Conservation (phyloP, 768 basidiomycete genomes). For the Kwoniella botswanensis region DNA sequence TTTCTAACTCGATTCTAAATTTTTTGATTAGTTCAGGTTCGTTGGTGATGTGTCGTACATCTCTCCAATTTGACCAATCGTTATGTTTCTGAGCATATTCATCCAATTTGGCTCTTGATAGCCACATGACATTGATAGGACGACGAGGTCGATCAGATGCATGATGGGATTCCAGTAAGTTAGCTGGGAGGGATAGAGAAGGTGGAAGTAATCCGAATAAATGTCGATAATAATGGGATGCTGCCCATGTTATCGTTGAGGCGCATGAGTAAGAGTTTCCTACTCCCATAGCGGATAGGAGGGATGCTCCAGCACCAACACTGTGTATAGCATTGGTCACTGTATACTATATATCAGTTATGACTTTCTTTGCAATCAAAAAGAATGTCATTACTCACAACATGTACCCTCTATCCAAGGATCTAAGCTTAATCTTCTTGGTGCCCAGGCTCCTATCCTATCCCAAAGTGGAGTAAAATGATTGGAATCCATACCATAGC, state of each 20-base stretch:
- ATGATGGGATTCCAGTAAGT: constrained; percentile 8
- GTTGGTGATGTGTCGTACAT: constrained; percentile 50
- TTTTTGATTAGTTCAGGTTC: constrained; percentile 43
- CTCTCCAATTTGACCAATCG: constrained; percentile 53
- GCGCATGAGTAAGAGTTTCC: constrained; percentile 42
- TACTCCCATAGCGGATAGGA: constrained; percentile 50
- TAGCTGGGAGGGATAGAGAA: constrained; percentile 16
- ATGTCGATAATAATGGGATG: constrained; percentile 54
- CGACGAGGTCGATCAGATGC: constrained; percentile 17
- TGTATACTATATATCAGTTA: constrained; percentile 4
- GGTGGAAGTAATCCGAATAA: constrained; percentile 47
- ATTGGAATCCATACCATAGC: constrained; percentile 48
- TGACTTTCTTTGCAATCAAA: too few relatives aligned
- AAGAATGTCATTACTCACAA: constrained; percentile 31
- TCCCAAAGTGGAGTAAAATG: constrained; percentile 55
- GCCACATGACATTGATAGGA: constrained; percentile 53
- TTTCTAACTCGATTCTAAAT: constrained; percentile 29
- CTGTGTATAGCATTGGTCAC: constrained; percentile 53
- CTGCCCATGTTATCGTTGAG: constrained; percentile 51
- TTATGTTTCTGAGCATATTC: constrained; percentile 39
- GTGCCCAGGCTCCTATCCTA: constrained; percentile 51
- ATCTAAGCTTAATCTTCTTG: constrained; percentile 46
- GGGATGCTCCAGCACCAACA: constrained; percentile 52
- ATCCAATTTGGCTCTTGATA: constrained; percentile 51
- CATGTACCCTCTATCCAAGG: constrained; percentile 47